These are phyloP conservation scores for Coemansia sp. DNA, from an alignment of 192 early-diverging fungal species.

Conservation along the genomic window DNA sequence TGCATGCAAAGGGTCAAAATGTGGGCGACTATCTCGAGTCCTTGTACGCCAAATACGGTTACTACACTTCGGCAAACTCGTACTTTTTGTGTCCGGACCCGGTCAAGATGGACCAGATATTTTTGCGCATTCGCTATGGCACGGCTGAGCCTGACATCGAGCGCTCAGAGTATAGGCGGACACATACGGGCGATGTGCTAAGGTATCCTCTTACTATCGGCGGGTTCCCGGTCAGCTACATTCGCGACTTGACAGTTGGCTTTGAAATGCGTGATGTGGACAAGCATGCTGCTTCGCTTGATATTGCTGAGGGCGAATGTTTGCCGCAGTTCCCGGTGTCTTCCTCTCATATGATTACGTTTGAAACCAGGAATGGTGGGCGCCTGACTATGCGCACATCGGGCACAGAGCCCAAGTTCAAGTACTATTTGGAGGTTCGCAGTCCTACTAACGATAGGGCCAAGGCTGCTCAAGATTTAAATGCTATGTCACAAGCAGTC, in stretches of 20 bases:
- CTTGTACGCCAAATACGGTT: slow-evolving; percentile 75
- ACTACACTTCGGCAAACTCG: slow-evolving; percentile 79
- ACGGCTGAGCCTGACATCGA: neutral
- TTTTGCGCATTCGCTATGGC: slow-evolving; percentile 71
- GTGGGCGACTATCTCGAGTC: slow-evolving; percentile 69
- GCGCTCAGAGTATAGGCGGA: slow-evolving; percentile 21
- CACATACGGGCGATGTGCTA: slow-evolving; percentile 45
- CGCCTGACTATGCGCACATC: slow-evolving; percentile 68
- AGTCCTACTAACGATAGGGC: slow-evolving; percentile 40
- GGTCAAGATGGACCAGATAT: slow-evolving; percentile 66
- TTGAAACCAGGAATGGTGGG: slow-evolving; percentile 67
- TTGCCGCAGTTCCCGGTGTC: slow-evolving; percentile 72
- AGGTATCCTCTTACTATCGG: slow-evolving; percentile 72
- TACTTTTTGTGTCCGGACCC: slow-evolving; percentile 86
- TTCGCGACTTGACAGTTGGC: slow-evolving; percentile 86
- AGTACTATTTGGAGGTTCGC: slow-evolving; percentile 74
- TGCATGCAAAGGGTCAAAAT: slow-evolving; percentile 61
- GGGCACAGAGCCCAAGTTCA: slow-evolving; percentile 91
- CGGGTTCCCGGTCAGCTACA: slow-evolving; percentile 60
- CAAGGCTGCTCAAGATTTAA: slow-evolving; percentile 52
- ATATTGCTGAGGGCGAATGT: slow-evolving; percentile 26
- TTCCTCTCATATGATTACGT: slow-evolving; percentile 89
- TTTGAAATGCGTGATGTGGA: slow-evolving; percentile 70
- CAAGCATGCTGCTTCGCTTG: slow-evolving; percentile 1
- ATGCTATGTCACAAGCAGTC: slow-evolving; percentile 55